Base-by-base conservation (phyloP, 2,329 filamentous ascomycete genomes). In the Trichoderma asperellum region DNA sequence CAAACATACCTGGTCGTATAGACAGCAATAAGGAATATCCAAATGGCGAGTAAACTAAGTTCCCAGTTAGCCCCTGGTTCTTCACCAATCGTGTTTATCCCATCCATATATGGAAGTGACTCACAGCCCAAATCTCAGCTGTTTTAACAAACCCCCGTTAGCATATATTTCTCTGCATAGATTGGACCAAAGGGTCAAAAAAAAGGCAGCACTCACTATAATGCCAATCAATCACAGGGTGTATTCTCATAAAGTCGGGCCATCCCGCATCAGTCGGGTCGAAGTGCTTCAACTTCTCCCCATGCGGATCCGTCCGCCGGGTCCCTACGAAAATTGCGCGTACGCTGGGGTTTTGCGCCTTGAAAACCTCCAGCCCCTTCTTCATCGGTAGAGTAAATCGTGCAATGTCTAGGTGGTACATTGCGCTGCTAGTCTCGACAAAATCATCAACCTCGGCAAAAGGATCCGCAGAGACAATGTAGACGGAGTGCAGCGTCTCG, bases 171-270 rank as follows among this genome's bases (percentile, higher is more conserved):
- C 24, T 24, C 24, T 3, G 24, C 24, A 24, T 24, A 24, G 24
- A 24, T 24, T 24, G 24, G 2, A 24, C 24, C 24, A 24, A 24
- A 24, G 24, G 3, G 24, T 24, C 3, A 24, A 24, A 24, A 24
- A 3, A 4, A 49, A 4, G 3, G 6, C 43, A 55, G 16, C 7
- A 59, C 63, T 58, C n/a, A 67, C 63, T 67, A 79, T 97, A 97
- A 79, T 96, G 93, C 96, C 96, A 99, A 80, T 99, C 96, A 76
- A 99, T 94, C 11, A 99, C 92, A 0, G 96, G 95, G 80, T 99
- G 94, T 70, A 98, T 86, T 70, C 96, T 88, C 90, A 98, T 94
- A 76, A 98, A 97, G 55, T 85, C 83, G 43, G 96, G 96, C 96
- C 96, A 99, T 2, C 91, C 94, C 43, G 87, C 84, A 80, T 98